Conservation (phyloP, 345 rosid species). For the Syzygium grande region DNA sequence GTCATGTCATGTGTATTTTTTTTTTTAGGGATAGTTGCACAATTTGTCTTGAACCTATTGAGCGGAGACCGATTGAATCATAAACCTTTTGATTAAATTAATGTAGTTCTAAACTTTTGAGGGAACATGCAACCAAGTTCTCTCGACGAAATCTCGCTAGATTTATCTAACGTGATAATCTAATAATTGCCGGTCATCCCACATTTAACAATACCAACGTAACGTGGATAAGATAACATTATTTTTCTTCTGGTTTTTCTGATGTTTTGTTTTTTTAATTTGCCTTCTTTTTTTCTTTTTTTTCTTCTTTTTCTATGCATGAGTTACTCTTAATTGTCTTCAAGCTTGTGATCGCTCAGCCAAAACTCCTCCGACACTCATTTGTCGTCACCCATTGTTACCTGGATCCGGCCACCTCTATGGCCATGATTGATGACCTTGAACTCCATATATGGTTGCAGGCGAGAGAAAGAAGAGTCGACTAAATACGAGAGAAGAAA, state of each 20-base stretch:
- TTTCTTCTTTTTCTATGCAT: neutral
- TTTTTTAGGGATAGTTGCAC: neutral
- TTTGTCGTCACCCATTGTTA: neutral
- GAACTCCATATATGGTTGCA: neutral
- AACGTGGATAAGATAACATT: neutral
- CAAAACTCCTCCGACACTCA: neutral
- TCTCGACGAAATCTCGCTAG: rapidly evolving
- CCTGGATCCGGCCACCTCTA: neutral
- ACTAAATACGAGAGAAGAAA: neutral
- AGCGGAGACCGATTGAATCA: rapidly evolving
- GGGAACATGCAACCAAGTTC: neutral
- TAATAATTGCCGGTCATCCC: neutral
- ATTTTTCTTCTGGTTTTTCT: too few species aligned
- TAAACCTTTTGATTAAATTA: neutral
- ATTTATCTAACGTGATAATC: neutral
- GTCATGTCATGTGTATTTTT: rapidly evolving
- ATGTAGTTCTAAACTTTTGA: neutral
- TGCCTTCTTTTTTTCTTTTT: neutral
- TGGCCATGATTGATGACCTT: neutral
- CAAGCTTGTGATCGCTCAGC: neutral
- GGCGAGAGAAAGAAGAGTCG: neutral
- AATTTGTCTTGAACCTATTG: neutral
- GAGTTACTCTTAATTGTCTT: neutral
- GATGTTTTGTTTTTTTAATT: neutral
- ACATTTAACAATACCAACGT: rapidly evolving